These are phyloP conservation scores for Murraya koenigii DNA, from an alignment of 345 rosid species.

Conservation along the genomic window DNA sequence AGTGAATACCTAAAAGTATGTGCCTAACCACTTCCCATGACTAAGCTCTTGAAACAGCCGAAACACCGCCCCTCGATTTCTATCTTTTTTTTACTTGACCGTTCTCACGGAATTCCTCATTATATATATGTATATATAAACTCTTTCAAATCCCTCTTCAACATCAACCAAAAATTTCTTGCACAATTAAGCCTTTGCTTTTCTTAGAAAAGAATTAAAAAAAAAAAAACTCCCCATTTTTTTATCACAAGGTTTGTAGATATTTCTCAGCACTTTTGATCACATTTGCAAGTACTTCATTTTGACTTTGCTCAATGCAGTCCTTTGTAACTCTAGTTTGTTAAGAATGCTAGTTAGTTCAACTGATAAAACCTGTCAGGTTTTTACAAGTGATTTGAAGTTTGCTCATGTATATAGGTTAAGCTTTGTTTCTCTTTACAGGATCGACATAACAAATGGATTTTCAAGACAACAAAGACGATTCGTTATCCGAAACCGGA, in stretches of 20 bases:
- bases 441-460: constrained; percentile 25
- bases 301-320: no score
- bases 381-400: not conserved
- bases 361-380: not conserved
- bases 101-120: not conserved
- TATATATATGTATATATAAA: not conserved
- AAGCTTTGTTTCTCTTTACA: not conserved
- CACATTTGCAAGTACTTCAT: no score
- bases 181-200: not conserved
- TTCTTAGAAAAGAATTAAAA: no score
- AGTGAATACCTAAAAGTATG: no score
- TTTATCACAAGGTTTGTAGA: no score
- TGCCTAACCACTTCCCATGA: constrained; percentile 9
- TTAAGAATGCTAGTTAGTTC: no score
- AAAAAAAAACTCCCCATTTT: no score
- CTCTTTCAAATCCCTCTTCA: not conserved
- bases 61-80: constrained; percentile 44
- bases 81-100: no score
- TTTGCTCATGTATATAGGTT: no score
- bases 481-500: constrained; percentile 41
- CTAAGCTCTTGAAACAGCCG: constrained; percentile 20
- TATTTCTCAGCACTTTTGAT: no score
- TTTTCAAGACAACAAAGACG: constrained; percentile 33
- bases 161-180: not conserved
- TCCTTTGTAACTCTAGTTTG: not conserved